Conservation (phyloP, 1,139 yeast genomes). For the Debaryomyces sp. region DNA sequence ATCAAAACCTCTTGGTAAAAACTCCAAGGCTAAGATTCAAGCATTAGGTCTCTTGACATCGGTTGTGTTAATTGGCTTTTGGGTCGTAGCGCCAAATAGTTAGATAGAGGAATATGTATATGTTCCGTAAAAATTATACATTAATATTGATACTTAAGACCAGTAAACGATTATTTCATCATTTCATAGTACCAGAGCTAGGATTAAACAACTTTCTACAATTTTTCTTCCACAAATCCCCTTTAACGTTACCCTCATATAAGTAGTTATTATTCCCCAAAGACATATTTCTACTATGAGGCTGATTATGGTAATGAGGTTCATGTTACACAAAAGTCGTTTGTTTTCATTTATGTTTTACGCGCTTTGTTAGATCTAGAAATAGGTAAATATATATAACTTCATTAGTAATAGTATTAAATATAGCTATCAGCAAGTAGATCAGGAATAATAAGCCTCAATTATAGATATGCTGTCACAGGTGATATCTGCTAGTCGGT, state of each 20-base stretch:
- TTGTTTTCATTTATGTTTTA: conserved; percentile 5
- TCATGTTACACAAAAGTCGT: conserved; percentile 6
- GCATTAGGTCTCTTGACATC: conserved; percentile 19
- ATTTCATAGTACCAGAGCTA: no score
- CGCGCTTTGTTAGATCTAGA: conserved; percentile 5
- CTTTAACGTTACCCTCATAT: no score
- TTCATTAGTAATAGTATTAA: background rate
- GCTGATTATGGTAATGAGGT: background rate
- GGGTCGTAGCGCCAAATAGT: conserved; percentile 21
- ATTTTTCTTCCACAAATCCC: no score
- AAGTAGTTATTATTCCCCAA: no score
- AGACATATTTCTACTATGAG: background rate
- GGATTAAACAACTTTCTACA: no score
- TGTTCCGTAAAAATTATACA: background rate
- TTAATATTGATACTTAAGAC: no score
- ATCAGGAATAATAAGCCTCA: no score
- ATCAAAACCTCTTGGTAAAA: background rate
- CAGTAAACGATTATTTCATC: no score
- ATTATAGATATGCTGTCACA: conserved; percentile 2
- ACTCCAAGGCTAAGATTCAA: conserved; percentile 19
- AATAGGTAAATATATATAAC: background rate
- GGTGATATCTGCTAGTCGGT: conserved; percentile 23
- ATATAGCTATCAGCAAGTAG: background rate
- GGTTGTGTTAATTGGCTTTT: conserved; percentile 21
- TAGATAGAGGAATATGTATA: background rate